Evolutionary conservation across 2,329 filamentous ascomycete genomes (phyloP).

Genomic region (Fonsecaea erecta): DNA sequence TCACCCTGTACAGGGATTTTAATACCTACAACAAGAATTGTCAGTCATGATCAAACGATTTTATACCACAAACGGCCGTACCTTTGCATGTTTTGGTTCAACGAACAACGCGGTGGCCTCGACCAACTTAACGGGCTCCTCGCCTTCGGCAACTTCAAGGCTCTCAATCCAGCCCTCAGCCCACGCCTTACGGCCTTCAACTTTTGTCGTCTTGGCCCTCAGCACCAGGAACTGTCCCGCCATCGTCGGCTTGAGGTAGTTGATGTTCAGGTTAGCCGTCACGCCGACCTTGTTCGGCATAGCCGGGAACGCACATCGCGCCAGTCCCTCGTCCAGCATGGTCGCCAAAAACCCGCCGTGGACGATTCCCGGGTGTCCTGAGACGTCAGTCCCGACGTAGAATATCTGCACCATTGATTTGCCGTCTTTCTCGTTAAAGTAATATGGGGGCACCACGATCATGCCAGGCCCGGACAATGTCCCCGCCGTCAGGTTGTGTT

Average conservation of each 20-base stretch:
- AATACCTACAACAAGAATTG: constrained; percentile 30
- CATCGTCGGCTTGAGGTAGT: constrained; percentile 80
- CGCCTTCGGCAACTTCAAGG: constrained; percentile 65
- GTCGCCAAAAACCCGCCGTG: constrained; percentile 93
- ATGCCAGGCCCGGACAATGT: constrained; percentile 75
- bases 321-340: constrained; percentile 86
- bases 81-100: constrained; percentile 80
- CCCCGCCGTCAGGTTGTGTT: constrained; percentile 79
- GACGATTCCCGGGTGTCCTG: constrained; percentile 86
- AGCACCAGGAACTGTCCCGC: constrained; percentile 79
- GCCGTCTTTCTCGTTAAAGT: constrained; percentile 73
- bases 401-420: constrained; percentile 72
- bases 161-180: constrained; percentile 86
- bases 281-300: constrained; percentile 84
- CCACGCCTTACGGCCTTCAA: constrained; percentile 94
- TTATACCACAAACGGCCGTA: constrained; percentile 44
- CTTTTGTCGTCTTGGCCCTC: constrained; percentile 76
- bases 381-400: constrained; percentile 78
- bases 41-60: constrained; percentile 1
- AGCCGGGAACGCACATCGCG: constrained; percentile 83
- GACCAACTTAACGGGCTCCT: constrained; percentile 70
- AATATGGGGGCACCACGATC: constrained; percentile 79
- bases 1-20: constrained; percentile 34
- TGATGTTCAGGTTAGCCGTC: constrained; percentile 80
- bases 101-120: constrained; percentile 88